phyloP scores from a whole-genome alignment of 768 basidiomycete species.

The Rhizopogon vinicolor region DNA sequence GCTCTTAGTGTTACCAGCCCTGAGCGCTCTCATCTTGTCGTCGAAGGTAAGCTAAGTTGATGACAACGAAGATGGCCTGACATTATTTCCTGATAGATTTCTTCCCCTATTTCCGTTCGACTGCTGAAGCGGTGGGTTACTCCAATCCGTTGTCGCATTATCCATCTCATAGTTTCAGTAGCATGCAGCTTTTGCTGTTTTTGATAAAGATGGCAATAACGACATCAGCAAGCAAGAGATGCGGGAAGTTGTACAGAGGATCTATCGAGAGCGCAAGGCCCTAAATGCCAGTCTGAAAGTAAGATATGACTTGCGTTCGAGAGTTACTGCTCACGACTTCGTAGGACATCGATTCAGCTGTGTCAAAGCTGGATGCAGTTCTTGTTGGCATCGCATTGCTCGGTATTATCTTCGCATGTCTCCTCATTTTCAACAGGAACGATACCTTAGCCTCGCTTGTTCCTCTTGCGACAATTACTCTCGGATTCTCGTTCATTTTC shows the following conservation, averaged over 20 bases:
- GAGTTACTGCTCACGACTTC: constrained; percentile 1
- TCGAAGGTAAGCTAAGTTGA: constrained; percentile 44
- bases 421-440: constrained; percentile 69
- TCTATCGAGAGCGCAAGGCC: constrained; percentile 74
- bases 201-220: constrained; percentile 82
- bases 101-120: constrained; percentile 68
- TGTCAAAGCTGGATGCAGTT: constrained; percentile 77
- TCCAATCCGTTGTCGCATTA: not conserved
- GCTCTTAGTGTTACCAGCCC: constrained; percentile 57
- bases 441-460: constrained; percentile 70
- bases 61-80: not conserved
- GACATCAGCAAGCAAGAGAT: constrained; percentile 76
- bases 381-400: constrained; percentile 55
- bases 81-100: constrained; percentile 48
- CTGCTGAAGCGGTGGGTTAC: constrained; percentile 57
- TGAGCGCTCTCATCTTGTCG: constrained; percentile 54
- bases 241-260: constrained; percentile 77
- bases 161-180: constrained; percentile 20
- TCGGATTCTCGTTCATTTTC: constrained; percentile 84
- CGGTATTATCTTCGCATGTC: constrained; percentile 58
- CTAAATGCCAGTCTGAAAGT: constrained; percentile 70
- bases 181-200: constrained; percentile 65
- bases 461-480: constrained; percentile 73
- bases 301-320: constrained; percentile 6
- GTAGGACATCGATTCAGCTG: constrained; percentile 67